Conservation (phyloP, 164 flowering plant genomes). For the Protea cynaroides region DNA sequence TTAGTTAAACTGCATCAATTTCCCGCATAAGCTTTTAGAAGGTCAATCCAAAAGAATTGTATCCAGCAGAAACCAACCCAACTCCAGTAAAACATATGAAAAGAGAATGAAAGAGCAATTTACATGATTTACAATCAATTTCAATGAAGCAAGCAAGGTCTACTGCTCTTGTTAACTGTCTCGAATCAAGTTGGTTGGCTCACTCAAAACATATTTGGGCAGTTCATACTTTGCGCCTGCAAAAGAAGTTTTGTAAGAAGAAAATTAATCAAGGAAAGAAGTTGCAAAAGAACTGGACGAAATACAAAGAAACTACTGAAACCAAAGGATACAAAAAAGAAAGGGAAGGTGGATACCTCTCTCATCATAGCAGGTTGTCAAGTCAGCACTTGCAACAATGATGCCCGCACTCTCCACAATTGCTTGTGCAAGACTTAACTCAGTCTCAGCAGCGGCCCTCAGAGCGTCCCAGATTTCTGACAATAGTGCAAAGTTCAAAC, state of each 20-base stretch:
- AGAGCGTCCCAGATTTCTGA: constrained; percentile 98
- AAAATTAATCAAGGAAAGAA: background rate
- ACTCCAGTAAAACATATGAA: background rate
- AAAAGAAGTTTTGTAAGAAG: constrained; percentile 4
- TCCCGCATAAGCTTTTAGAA: too few relatives aligned
- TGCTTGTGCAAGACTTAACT: constrained; percentile 63
- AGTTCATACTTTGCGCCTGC: constrained; percentile 90
- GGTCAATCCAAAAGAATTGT: too few relatives aligned
- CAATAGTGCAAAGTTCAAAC: background rate
- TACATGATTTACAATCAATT: constrained; percentile 48
- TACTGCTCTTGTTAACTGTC: constrained; percentile 27
- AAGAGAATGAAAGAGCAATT: constrained; percentile 18
- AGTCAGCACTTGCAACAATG: constrained; percentile 65
- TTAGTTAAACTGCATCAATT: too few relatives aligned
- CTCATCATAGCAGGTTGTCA: constrained; percentile 88
- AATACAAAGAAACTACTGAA: too few relatives aligned
- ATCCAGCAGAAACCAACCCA: too few relatives aligned
- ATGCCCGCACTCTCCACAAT: constrained; percentile 90
- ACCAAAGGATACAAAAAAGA: background rate
- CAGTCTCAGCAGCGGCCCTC: constrained; percentile 89
- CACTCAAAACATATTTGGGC: constrained; percentile 35
- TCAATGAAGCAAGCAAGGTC: constrained; percentile 8
- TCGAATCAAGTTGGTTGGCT: constrained; percentile 72
- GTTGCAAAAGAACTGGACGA: background rate
- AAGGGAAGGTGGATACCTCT: constrained; percentile 44